Conservation (phyloP, 805 yeast species). For the Candida glaebosa region DNA sequence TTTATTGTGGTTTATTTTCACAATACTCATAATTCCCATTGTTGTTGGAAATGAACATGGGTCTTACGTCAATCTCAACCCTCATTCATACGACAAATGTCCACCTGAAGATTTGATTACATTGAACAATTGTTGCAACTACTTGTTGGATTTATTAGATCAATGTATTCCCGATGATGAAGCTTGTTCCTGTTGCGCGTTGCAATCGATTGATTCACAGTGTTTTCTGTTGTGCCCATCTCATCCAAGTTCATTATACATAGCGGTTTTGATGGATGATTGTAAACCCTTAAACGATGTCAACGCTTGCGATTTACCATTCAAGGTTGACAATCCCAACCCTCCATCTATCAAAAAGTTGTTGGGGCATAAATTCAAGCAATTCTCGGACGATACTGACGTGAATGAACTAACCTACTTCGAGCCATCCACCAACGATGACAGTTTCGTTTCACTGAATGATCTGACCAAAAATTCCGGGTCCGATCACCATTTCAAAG, state of each 20-base stretch:
- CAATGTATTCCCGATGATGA: slow-evolving; percentile 51
- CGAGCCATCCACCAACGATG: background rate
- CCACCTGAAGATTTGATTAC: slow-evolving; percentile 41
- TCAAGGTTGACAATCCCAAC: slow-evolving; percentile 39
- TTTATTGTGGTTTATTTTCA: background rate
- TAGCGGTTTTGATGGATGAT: slow-evolving; percentile 43
- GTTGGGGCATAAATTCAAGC: background rate
- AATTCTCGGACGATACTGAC: slow-evolving; percentile 1
- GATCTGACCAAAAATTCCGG: slow-evolving; percentile 11
- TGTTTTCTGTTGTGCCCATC: slow-evolving; percentile 50
- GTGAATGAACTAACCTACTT: slow-evolving; percentile 1
- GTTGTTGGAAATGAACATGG: slow-evolving; percentile 14
- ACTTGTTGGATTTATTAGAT: slow-evolving; percentile 43
- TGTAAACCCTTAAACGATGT: slow-evolving; percentile 46
- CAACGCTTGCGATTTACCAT: slow-evolving; percentile 50
- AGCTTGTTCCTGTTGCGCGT: slow-evolving; percentile 56
- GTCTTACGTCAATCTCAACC: slow-evolving; percentile 45
- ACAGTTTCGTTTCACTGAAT: slow-evolving; percentile 14
- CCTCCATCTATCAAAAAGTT: slow-evolving; percentile 20
- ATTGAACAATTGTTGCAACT: slow-evolving; percentile 44
- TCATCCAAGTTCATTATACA: slow-evolving; percentile 44
- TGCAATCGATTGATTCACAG: slow-evolving; percentile 43
- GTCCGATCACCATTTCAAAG: too few species aligned
- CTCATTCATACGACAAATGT: slow-evolving; percentile 39
- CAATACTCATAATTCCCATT: background rate